phyloP scores from a whole-genome alignment of 1,139 yeast species.

The Meyerozyma sp. region DNA sequence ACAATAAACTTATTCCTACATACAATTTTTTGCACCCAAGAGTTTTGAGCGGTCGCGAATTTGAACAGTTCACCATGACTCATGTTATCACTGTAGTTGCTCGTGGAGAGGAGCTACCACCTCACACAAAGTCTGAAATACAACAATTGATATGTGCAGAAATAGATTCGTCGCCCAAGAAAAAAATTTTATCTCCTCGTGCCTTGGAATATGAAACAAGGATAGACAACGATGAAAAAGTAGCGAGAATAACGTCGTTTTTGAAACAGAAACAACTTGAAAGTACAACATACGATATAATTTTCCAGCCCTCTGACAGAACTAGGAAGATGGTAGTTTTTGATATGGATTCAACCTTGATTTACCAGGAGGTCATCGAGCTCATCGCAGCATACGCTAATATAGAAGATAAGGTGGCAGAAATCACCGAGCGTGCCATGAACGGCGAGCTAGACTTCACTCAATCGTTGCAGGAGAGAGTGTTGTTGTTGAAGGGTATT shows the following conservation, averaged over 20 bases:
- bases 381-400: conserved; percentile 85
- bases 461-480: conserved; percentile 74
- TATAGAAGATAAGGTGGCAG: conserved; percentile 69
- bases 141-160: not conserved
- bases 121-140: not conserved
- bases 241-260: conserved; percentile 5
- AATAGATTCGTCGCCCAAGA: not conserved
- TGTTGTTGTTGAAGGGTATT: conserved; percentile 72
- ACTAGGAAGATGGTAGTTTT: conserved; percentile 71
- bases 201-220: conserved; percentile 11
- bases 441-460: conserved; percentile 92
- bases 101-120: not conserved
- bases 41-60: not conserved
- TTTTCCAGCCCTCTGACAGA: conserved; percentile 32
- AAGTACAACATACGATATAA: conserved; percentile 20
- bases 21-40: not conserved
- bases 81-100: not conserved
- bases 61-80: not conserved
- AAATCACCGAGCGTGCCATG: conserved; percentile 93
- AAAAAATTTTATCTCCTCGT: conserved; percentile 1
- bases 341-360: conserved; percentile 97
- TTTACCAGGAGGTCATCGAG: conserved; percentile 95
- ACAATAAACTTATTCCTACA: too few relatives aligned
- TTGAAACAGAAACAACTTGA: conserved; percentile 5
- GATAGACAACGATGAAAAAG: conserved; percentile 6